Percentiles rank a stretch among this genome's conserved stretches.
Conservation (phyloP, 2,329 filamentous ascomycete species). For the Phaeosphaeria sp. region DNA sequence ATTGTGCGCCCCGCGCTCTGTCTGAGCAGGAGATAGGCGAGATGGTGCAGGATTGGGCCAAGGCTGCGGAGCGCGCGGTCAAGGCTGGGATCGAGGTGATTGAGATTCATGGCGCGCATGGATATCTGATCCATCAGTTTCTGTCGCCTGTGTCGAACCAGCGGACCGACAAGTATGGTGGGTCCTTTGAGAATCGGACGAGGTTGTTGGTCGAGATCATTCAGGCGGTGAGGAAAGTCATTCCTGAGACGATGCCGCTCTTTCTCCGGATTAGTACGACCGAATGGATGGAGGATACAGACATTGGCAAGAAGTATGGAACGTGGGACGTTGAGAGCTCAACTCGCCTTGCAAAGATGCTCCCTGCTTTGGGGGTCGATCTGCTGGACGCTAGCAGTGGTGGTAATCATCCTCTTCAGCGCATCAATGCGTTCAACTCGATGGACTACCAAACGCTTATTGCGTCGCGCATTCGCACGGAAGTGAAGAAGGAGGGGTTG, state of each 20-base stretch:
- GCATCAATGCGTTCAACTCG: conserved; percentile 47
- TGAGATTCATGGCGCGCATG: conserved; percentile 54
- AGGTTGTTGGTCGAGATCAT: conserved; percentile 52
- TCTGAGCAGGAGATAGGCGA: conserved; percentile 48
- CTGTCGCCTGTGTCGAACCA: conserved; percentile 50
- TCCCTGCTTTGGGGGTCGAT: conserved; percentile 52
- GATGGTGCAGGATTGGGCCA: conserved; percentile 49
- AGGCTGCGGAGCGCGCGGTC: conserved; percentile 45
- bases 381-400: conserved; percentile 55
- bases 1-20: conserved; percentile 47
- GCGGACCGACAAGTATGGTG: conserved; percentile 52
- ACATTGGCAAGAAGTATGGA: conserved; percentile 35
- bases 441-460: conserved; percentile 59
- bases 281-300: conserved; percentile 47
- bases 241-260: conserved; percentile 44
- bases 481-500: conserved; percentile 42
- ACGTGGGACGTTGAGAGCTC: conserved; percentile 52
- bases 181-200: conserved; percentile 49
- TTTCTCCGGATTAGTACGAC: conserved; percentile 46
- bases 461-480: conserved; percentile 54
- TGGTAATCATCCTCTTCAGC: conserved; percentile 54
- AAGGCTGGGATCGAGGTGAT: conserved; percentile 47
- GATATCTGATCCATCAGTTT: conserved; percentile 53
- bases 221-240: conserved; percentile 40
- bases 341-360: conserved; percentile 48